These are phyloP conservation scores for Parietaria judaica DNA, from an alignment of 306 rosid species.

Conservation along the genomic window DNA sequence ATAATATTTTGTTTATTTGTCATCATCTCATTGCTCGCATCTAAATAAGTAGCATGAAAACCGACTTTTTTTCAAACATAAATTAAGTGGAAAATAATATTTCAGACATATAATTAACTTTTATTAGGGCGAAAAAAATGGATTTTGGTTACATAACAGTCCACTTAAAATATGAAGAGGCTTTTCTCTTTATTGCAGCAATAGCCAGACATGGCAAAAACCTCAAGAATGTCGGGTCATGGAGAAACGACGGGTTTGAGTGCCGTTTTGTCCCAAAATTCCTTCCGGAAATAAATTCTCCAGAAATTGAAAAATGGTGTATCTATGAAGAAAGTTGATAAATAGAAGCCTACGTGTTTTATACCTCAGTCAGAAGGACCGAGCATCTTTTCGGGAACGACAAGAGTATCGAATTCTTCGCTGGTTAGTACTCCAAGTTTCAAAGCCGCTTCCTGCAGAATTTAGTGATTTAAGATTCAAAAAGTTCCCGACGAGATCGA, in stretches of 20 bases:
- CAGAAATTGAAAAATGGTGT: constrained; percentile 2
- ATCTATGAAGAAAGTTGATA: constrained; percentile 3
- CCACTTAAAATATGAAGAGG: constrained; percentile 23
- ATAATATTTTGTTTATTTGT: too few relatives aligned
- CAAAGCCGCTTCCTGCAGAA: constrained; percentile 83
- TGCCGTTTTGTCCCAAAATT: neutral
- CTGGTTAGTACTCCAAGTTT: constrained; percentile 69
- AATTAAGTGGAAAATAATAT: neutral
- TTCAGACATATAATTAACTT: neutral
- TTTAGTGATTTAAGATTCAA: constrained; percentile 9
- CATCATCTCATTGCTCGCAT: too few relatives aligned
- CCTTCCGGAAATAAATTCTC: constrained; percentile 4
- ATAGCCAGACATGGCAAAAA: constrained; percentile 8
- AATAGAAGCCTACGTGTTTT: neutral
- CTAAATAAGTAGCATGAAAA: too few relatives aligned
- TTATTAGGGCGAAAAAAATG: constrained; percentile 15
- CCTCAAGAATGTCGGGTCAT: constrained; percentile 32
- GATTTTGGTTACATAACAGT: constrained; percentile 11
- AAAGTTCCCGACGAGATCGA: constrained; percentile 9
- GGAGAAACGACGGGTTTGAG: neutral
- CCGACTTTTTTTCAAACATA: too few relatives aligned
- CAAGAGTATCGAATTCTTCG: constrained; percentile 82
- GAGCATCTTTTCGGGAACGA: constrained; percentile 96
- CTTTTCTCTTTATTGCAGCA: constrained; percentile 18
- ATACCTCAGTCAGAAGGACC: constrained; percentile 62